A percentile compares a stretch with the other conserved stretches of the same genome.
Conservation (phyloP, 257 asterid species). For the Solanum appendiculatum region DNA sequence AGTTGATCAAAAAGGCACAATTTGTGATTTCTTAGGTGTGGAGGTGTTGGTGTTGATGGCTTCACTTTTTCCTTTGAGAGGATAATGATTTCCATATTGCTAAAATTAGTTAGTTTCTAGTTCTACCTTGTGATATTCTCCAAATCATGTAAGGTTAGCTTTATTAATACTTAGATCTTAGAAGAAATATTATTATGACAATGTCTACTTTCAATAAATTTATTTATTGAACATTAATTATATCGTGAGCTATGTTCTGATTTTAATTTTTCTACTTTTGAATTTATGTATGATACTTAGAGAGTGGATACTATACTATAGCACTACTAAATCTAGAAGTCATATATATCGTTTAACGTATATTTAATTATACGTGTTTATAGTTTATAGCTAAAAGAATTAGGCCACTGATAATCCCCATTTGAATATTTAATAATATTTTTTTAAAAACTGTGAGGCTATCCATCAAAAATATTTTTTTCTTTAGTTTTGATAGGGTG, state of each 20-base stretch:
- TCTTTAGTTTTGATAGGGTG: no score
- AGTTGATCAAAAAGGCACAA: background rate
- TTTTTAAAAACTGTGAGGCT: no score
- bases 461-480: no score
- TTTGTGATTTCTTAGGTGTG: background rate
- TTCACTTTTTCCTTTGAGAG: background rate
- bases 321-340: no score
- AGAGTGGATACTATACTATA: no score
- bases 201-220: background rate
- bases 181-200: background rate
- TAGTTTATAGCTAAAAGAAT: no score
- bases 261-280: no score
- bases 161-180: background rate
- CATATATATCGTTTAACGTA: no score
- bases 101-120: background rate
- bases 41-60: background rate
- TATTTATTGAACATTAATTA: background rate
- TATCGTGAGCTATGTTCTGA: background rate
- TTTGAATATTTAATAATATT: no score
- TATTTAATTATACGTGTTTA: no score
- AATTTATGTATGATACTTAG: no score
- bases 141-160: background rate
- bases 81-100: background rate
- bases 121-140: background rate
- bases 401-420: no score